Evolutionary conservation across 768 basidiomycete species (phyloP), one percentile per base, ranked within the genome.

Genomic region (Saitozyma podzolica): DNA sequence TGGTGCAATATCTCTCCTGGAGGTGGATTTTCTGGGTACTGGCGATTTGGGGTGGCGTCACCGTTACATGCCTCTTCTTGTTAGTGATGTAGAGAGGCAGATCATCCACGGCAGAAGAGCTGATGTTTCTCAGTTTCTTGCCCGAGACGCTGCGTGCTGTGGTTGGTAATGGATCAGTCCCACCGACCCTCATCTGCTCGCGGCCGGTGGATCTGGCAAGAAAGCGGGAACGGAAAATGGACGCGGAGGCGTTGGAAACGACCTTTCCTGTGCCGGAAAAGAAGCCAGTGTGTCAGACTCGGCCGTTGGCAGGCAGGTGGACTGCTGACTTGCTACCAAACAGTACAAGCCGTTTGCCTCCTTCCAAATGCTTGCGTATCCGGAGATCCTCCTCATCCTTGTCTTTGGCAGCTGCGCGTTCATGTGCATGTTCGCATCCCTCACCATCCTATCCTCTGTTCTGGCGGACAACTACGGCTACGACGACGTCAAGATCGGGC

Each of bases 1-100:
- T 89, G 16, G 81, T 86, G 7, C 83, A 84, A 54, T 78, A 80
- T 8, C 72, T 88, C 1, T 89, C 90, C 14, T 89, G 88, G 88
- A 84, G 74, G 40, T 54, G 63, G 43, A 75, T 77, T 53, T 78
- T 76, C 50, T 78, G 75, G 75, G 71, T 78, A 48, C 52, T 76
- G 11, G 67, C 66, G 6, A 78, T 78, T 40, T 51, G 59, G 14
- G 67, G 68, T 49, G 70, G 60, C 17, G 62, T 67, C 1, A 60
- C 66, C 16, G 45, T 75, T 29, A 29, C 8, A 50, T 73, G 16
- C 58, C 70, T 13, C 80, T 87, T 58, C 68, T 86, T 5, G 66
- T 85, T 62, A 69, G 59, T 61, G 61, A 59, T 16, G 19, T 54
- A 2, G 29, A 29, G 29, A 5, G 2, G 29, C 29, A 29, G 5